These are phyloP conservation scores for Naganishia vishniacii DNA, from an alignment of 768 basidiomycete genomes.

Conservation along the genomic window DNA sequence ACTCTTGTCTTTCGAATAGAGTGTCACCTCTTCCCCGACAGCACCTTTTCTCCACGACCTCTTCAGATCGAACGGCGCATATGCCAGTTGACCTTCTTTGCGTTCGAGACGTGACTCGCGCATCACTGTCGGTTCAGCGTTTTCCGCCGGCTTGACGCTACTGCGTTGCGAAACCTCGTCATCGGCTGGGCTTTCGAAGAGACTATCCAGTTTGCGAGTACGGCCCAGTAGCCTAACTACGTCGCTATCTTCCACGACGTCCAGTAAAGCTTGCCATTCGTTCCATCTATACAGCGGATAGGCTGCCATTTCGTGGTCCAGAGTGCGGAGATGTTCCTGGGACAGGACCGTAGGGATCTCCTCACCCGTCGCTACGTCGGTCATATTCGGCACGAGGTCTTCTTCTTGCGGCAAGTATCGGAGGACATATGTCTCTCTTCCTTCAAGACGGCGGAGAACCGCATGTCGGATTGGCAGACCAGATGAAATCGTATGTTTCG, in stretches of 20 bases:
- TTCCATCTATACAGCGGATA: constrained; percentile 44
- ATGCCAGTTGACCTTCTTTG: constrained; percentile 31
- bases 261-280: constrained; percentile 40
- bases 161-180: constrained; percentile 30
- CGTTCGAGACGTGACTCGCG: constrained; percentile 4
- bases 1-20: constrained; percentile 49
- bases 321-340: constrained; percentile 44
- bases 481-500: constrained; percentile 20
- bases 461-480: constrained; percentile 43
- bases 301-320: constrained; percentile 48
- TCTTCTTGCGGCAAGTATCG: constrained; percentile 40
- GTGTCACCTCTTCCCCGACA: constrained; percentile 48
- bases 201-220: constrained; percentile 39
- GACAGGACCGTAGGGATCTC: constrained; percentile 33
- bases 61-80: constrained; percentile 45
- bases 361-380: constrained; percentile 17
- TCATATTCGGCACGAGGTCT: constrained; percentile 26
- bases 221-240: constrained; percentile 41
- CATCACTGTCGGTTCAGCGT: constrained; percentile 19
- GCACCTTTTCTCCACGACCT: constrained; percentile 49
- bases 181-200: constrained; percentile 32
- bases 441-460: constrained; percentile 34
- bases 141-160: constrained; percentile 2
- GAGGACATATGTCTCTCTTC: constrained; percentile 35
- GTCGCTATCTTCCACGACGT: constrained; percentile 33